Evolutionary conservation across 352 stramenopile species (phyloP), one percentile per base, ranked within the genome.

Genomic region (Pythium phragmitis): DNA sequence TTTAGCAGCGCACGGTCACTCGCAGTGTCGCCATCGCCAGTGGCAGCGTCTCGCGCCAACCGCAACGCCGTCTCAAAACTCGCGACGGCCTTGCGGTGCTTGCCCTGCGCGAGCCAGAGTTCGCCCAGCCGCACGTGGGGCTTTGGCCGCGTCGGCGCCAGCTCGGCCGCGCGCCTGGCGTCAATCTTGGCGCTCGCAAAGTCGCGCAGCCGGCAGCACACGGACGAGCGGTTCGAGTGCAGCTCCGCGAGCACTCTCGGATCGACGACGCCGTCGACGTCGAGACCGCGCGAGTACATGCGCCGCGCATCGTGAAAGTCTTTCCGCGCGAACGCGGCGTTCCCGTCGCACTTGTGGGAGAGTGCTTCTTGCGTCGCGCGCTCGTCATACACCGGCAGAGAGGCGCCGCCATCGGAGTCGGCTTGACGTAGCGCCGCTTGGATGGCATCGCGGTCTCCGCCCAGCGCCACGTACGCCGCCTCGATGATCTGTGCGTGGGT

Each of bases 81-180:
- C 17, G 41, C 42, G 23, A 61, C 54, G 16, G 54, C 54, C 42
- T 61, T 61, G 9, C 52, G 13, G 5, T 9, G 41, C 26, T 61
- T 61, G 54, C 41, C 51, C 42, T 14, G 39, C 26, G 49, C 26
- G 26, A 53, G n/a, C 26, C 52, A 61, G 13, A 61, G 42, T 26
- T 61, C 41, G 4, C 41, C 54, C 14, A 61, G 54, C 1, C 42
- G 39, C 54, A 53, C 21, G 19, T 61, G 54, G 9, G 54, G 54
- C 42, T 61, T 61, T 21, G 54, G 41, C 54, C 54, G 53, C 6
- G 30, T 41, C 2, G 54, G 54, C 13, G 41, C 54, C 41, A 61
- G 33, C n/a, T 51, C 42, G 6, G 54, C 54, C 11, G 54, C 54
- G 30, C 42, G 54, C 54, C 52, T 61, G 42, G 41, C 54, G 54